phyloP scores from a whole-genome alignment of 768 basidiomycete genomes.

The Collybia sp. region DNA sequence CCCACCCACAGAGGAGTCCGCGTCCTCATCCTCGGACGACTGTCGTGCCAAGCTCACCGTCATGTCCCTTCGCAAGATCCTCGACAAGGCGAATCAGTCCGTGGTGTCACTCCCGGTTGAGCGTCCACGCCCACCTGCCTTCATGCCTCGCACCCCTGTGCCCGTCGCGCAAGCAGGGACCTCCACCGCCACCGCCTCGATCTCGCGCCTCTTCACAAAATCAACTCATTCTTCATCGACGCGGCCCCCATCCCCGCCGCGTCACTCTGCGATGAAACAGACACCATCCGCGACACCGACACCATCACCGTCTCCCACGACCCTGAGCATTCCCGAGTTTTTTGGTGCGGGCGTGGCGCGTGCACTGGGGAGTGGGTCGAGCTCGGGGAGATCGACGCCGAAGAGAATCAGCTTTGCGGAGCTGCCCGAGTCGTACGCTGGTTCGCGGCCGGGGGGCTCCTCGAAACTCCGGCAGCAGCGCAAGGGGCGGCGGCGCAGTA shows the following conservation, averaged over 20 bases:
- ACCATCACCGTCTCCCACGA: constrained; percentile 16
- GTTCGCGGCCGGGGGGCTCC: constrained; percentile 19
- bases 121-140: constrained; percentile 25
- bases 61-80: constrained; percentile 63
- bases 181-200: constrained; percentile 71
- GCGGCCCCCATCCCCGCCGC: constrained; percentile 56
- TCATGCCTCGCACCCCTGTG: constrained; percentile 46
- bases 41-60: constrained; percentile 61
- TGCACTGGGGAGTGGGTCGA: constrained; percentile 26
- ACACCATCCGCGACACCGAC: constrained; percentile 10
- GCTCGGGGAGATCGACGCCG: constrained; percentile 48
- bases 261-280: constrained; percentile 37
- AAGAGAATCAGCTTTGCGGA: constrained; percentile 60
- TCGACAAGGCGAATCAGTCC: constrained; percentile 54
- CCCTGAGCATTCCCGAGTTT: constrained; percentile 21
- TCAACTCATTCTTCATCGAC: constrained; percentile 54
- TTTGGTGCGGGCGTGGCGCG: constrained; percentile 18
- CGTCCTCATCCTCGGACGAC: too few species aligned
- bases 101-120: constrained; percentile 14
- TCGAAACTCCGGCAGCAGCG: constrained; percentile 8
- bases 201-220: constrained; percentile 74
- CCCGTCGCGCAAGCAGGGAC: constrained; percentile 52
- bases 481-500: too few species aligned
- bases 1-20: constrained; percentile 60
- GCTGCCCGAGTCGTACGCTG: constrained; percentile 54